Evolutionary conservation across 169 alveolate genomes (phyloP).

Genomic region (Perkinsus marinus): DNA sequence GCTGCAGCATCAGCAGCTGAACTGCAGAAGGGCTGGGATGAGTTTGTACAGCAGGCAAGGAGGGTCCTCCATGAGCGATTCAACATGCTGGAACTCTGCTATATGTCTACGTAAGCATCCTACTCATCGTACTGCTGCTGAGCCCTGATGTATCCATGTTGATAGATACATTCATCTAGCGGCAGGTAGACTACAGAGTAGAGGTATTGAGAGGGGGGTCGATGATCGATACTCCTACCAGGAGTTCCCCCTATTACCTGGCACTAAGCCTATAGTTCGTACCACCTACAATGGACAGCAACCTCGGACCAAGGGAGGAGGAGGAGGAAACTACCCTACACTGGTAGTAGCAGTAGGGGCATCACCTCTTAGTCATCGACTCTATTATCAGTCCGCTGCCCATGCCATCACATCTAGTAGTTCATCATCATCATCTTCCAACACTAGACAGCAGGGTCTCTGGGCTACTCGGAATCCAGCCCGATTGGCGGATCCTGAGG

Average conservation of each 20-base stretch:
- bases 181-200: not conserved
- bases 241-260: not conserved
- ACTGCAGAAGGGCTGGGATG: not conserved
- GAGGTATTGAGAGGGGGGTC: not conserved
- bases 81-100: not conserved
- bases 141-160: not conserved
- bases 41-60: not conserved
- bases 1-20: no score
- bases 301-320: not conserved
- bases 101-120: not conserved
- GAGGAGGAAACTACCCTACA: not conserved
- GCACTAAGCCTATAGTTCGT: not conserved
- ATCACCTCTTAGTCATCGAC: no score
- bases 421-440: not conserved
- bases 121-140: no score
- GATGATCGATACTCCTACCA: not conserved
- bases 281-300: no score
- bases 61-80: not conserved
- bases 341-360: not conserved
- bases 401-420: not conserved
- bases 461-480: not conserved
- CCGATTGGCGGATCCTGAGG: not conserved
- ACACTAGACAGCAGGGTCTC: not conserved
- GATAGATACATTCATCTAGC: not conserved
- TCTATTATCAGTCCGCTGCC: not conserved